Evolutionary conservation across 805 yeast genomes (phyloP).

Genomic region (Saccharomycopsis sp.): DNA sequence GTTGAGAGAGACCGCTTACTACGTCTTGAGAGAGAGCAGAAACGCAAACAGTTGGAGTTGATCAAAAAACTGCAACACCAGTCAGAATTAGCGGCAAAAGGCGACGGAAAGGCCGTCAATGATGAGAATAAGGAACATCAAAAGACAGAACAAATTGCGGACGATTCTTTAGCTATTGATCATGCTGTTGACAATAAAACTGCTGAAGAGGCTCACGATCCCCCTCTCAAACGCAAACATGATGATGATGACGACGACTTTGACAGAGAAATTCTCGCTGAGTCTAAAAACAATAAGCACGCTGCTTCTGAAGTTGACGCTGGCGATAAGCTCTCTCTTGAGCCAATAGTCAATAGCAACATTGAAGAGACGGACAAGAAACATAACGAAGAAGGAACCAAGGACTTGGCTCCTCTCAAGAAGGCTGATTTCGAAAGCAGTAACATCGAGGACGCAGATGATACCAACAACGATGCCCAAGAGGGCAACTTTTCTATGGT

Average conservation of each 20-base stretch:
- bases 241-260: not conserved
- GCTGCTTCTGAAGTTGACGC: not conserved
- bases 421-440: not conserved
- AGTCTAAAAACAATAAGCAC: not conserved
- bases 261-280: not conserved
- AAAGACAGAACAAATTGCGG: too few species aligned
- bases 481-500: not conserved
- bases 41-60: conserved; percentile 18
- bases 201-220: not conserved
- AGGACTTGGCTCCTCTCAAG: not conserved
- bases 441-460: not conserved
- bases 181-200: not conserved
- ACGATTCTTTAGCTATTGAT: not conserved
- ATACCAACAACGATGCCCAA: not conserved
- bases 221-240: not conserved
- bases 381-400: not conserved
- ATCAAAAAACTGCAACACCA: not conserved
- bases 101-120: not conserved
- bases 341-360: conserved; percentile 3
- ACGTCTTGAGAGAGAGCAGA: conserved; percentile 22
- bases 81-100: not conserved
- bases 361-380: not conserved
- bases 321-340: not conserved
- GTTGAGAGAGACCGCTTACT: conserved; percentile 32
- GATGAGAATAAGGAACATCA: not conserved